Conservation (phyloP, 495 filamentous ascomycete species). For the Aspergillus incahuasiensis region DNA sequence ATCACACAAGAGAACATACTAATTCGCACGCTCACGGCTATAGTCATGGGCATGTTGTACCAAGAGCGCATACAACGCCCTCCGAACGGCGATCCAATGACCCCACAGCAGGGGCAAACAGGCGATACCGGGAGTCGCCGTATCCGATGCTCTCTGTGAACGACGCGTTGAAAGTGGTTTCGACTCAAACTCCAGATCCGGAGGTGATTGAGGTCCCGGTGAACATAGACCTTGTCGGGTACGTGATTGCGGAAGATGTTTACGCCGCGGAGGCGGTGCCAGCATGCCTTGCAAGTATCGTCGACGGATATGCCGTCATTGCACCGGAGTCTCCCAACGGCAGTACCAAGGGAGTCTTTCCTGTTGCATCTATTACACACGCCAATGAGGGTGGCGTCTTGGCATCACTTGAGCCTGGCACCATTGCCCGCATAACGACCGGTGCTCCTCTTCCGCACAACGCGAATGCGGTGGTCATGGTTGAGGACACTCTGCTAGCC, state of each 20-base stretch:
- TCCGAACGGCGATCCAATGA: conserved; percentile 71
- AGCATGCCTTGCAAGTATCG: conserved; percentile 91
- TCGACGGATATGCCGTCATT: conserved; percentile 89
- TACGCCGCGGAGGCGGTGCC: conserved; percentile 77
- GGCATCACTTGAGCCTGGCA: conserved; percentile 58
- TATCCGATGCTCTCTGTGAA: conserved; percentile 89
- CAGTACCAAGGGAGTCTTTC: conserved; percentile 69
- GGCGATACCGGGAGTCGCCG: conserved; percentile 75
- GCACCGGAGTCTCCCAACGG: conserved; percentile 38
- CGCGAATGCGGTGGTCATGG: conserved; percentile 93
- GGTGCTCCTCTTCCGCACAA: conserved; percentile 87
- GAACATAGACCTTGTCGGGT: conserved; percentile 58
- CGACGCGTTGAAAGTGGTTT: conserved; percentile 71
- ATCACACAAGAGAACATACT: conserved; percentile 48
- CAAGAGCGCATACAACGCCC: conserved; percentile 66
- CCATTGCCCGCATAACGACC: conserved; percentile 87
- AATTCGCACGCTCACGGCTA: conserved; percentile 55
- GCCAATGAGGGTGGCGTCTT: conserved; percentile 62
- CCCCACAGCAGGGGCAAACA: conserved; percentile 69
- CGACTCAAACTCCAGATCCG: conserved; percentile 60
- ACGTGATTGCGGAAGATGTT: conserved; percentile 79
- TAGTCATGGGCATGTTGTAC: conserved; percentile 58
- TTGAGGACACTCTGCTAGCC: conserved; percentile 81
- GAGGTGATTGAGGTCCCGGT: conserved; percentile 54
- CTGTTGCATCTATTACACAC: conserved; percentile 82